phyloP scores from a whole-genome alignment of 495 filamentous ascomycete genomes.

The Cenococcum geophilum region DNA sequence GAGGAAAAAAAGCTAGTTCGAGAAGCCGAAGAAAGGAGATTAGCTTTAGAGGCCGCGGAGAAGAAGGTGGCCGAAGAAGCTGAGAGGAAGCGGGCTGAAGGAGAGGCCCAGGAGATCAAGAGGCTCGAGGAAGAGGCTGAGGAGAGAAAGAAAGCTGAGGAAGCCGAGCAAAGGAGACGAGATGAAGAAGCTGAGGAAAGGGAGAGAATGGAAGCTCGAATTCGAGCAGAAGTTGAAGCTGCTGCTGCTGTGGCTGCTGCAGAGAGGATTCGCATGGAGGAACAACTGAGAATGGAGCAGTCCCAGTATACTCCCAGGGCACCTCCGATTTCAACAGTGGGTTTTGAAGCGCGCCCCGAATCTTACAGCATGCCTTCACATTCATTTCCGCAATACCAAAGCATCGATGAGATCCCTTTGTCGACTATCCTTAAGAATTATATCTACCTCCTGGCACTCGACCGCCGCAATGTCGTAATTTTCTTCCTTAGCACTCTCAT shows the following conservation, averaged over 20 bases:
- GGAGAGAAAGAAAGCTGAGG: neutral
- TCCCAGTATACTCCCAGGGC: neutral
- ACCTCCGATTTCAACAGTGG: neutral
- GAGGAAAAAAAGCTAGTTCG: neutral
- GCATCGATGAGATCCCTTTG: conserved; percentile 33
- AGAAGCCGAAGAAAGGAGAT: neutral
- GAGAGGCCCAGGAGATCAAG: neutral
- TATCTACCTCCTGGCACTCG: conserved; percentile 57
- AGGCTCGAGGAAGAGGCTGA: neutral
- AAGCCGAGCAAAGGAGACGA: conserved; percentile 8
- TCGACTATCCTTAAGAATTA: conserved; percentile 58
- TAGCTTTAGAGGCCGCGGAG: neutral
- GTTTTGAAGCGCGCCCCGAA: neutral
- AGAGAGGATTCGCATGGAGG: conserved; percentile 21
- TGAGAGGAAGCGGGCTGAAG: neutral
- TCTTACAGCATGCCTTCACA: conserved; percentile 14
- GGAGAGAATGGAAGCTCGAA: conserved; percentile 18
- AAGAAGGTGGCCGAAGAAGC: neutral
- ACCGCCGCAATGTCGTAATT: conserved; percentile 67
- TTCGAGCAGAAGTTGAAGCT: conserved; percentile 11
- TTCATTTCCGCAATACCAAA: neutral
- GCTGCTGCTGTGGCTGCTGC: neutral
- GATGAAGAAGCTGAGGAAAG: conserved; percentile 24
- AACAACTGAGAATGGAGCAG: conserved; percentile 13
- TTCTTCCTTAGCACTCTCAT: conserved; percentile 43